Evolutionary conservation across 192 early-diverging fungal genomes (phyloP), one percentile per base, ranked within the genome.

Genomic region (Coemansia sp.): DNA sequence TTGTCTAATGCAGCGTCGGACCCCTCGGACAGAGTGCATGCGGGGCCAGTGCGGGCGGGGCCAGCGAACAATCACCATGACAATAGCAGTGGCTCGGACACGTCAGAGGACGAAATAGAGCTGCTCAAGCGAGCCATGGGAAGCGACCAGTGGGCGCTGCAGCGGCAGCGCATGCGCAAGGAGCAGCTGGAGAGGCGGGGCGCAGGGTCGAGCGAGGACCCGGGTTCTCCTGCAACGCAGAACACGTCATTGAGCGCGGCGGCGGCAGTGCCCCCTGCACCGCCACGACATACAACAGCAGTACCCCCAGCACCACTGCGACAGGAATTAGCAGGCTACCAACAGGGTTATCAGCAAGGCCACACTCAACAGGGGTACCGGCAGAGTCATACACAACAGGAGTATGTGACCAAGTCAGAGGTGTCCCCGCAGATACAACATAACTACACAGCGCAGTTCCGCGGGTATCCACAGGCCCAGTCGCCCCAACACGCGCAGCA

Each of bases 21-120:
- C 47, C 60, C 27, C 18, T 68, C 74, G 2, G 74, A 77, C 23
- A 59, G 69, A 12, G 54, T 56, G 25, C 34, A 66, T 25, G 69
- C 59, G 0, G 69, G 69, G 0, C 69, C 69, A 16, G 34, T 56
- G 2, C 58, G 59, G 34, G 58, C 64, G 26, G 55, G 64, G 12
- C 51, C 57, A 27, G 52, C 58, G 12, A 64, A 50, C 67, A 60
- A 34, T 34, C 32, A 47, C 66, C n/a, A 56, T 49, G 24, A 59
- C 58, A 56, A 41, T 60, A 62, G 56, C 48, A 61, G 61, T 49
- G 32, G 48, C 38, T 63, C 58, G 16, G 71, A 69, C 10, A 69
- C 71, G 26, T 79, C 76, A 1, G 76, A 79, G 56, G 76, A 79
- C 56, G 76, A 79, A 44, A 79, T 79, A 27, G 76, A 79, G 54